Evolutionary conservation across 352 stramenopile species (phyloP).

Genomic region (Phytophthora nicotianae): DNA sequence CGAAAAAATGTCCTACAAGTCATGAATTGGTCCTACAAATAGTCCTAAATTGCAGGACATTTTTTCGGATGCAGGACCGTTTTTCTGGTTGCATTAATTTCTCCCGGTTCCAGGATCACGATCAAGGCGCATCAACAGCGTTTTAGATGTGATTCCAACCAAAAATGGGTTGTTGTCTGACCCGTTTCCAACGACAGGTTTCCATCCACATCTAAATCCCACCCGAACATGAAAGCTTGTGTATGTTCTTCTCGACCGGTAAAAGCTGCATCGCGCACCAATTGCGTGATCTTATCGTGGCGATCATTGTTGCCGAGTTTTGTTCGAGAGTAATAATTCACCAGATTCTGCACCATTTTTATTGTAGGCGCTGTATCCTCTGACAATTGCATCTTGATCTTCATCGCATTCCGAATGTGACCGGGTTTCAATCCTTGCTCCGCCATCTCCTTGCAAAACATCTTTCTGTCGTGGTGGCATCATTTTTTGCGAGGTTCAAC

Average conservation of each 20-base stretch:
- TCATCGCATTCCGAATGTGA: neutral
- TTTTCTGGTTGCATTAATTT: no score
- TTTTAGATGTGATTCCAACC: neutral
- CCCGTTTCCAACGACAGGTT: slow-evolving; percentile 1
- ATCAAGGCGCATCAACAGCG: neutral
- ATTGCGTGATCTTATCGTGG: neutral
- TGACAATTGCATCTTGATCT: neutral
- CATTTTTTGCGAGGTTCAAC: neutral
- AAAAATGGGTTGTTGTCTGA: neutral
- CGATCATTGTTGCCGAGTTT: neutral
- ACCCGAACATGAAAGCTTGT: no score
- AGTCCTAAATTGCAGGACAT: no score
- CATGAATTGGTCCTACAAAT: no score
- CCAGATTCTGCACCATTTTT: neutral
- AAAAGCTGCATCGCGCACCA: neutral
- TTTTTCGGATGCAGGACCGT: no score
- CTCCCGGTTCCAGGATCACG: no score
- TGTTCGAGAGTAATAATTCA: neutral
- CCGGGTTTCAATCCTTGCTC: neutral
- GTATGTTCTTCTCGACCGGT: neutral
- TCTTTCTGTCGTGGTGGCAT: neutral
- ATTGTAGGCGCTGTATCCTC: neutral
- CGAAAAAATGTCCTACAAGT: no score
- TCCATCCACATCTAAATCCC: neutral
- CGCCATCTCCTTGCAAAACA: neutral